Percentiles rank a stretch among this genome's conserved stretches.
These are phyloP conservation scores for Eurotiales sp. DNA, from an alignment of 2,329 filamentous ascomycete genomes.

Conservation along the genomic window DNA sequence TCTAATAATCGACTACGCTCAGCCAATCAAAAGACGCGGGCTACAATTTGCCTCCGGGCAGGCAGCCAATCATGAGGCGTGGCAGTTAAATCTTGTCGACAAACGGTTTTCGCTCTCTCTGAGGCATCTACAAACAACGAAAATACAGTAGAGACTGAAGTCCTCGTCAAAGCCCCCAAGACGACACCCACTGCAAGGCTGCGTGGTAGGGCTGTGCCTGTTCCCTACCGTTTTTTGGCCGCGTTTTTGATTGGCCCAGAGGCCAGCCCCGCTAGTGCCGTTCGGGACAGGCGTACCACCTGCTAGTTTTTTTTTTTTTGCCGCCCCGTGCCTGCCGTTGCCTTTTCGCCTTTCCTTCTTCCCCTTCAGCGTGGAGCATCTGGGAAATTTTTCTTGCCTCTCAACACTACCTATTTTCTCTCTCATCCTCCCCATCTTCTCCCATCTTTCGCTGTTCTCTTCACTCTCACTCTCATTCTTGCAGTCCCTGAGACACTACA, in stretches of 20 bases:
- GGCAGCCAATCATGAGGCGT: not conserved
- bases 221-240: no score
- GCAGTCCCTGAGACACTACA: not conserved
- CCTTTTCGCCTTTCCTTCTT: not conserved
- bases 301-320: not conserved
- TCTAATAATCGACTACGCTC: constrained; percentile 11
- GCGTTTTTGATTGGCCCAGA: not conserved
- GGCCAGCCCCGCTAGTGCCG: not conserved
- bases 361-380: not conserved
- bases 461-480: not conserved
- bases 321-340: no score
- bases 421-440: not conserved
- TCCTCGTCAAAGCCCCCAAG: no score
- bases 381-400: not conserved
- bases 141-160: no score
- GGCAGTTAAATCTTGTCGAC: no score
- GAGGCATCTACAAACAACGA: no score
- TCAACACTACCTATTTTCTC: not conserved
- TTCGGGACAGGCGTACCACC: not conserved
- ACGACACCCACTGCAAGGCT: no score
- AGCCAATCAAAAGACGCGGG: not conserved
- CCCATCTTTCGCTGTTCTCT: not conserved
- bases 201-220: no score
- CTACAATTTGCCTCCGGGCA: not conserved
- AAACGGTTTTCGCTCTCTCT: no score